Percentiles rank a stretch among this genome's conserved stretches.
Evolutionary conservation across 345 rosid genomes (phyloP).

Genomic region (Combretum micranthum): DNA sequence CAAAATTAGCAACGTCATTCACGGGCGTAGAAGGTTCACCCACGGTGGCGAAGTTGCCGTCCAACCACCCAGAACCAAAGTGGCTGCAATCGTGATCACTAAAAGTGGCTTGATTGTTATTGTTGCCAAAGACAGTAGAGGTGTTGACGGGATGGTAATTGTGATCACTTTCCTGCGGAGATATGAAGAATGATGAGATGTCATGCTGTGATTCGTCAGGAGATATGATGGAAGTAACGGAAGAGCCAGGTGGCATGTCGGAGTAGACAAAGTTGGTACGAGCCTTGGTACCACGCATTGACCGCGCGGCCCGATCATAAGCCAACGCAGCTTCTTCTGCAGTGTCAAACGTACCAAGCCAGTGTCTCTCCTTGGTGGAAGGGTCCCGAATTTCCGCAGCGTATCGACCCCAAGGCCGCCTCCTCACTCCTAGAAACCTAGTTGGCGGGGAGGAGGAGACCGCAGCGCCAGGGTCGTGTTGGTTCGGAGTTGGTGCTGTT

Average conservation of each 20-base stretch:
- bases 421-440: conserved; percentile 81
- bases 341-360: conserved; percentile 88
- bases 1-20: conserved; percentile 13
- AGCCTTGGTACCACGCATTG: conserved; percentile 81
- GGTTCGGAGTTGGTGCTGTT: conserved; percentile 10
- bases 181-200: conserved; percentile 37
- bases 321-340: conserved; percentile 94
- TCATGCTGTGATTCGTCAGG: conserved; percentile 67
- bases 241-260: conserved; percentile 75
- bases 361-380: conserved; percentile 81
- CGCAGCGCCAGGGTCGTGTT: conserved; percentile 18
- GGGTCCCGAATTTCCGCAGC: conserved; percentile 97
- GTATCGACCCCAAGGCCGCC: conserved; percentile 95
- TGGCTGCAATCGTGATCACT: background rate
- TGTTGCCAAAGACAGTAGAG: background rate
- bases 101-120: conserved; percentile 13
- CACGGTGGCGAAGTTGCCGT: conserved; percentile 15
- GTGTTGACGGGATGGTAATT: conserved; percentile 6
- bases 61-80: conserved; percentile 22
- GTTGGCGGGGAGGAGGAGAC: conserved; percentile 16
- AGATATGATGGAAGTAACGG: conserved; percentile 78
- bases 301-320: conserved; percentile 84
- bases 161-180: conserved; percentile 13
- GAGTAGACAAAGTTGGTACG: conserved; percentile 91
- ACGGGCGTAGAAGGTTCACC: conserved; percentile 26